Conservation (phyloP, 2,329 filamentous ascomycete species). For the Uncinocarpus reesii region DNA sequence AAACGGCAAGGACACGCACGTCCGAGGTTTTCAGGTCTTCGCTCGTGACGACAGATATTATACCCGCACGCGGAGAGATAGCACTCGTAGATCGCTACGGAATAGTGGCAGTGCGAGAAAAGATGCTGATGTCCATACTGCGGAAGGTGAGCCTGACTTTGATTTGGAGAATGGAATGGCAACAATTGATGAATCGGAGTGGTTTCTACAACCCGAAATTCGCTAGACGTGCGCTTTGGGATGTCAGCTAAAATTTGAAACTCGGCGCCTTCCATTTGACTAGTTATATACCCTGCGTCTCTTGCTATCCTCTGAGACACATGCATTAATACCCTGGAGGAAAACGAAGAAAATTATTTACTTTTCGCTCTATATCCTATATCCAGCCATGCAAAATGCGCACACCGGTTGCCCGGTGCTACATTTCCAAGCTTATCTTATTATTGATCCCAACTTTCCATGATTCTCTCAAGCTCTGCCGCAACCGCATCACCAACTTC, state of each 20-base stretch:
- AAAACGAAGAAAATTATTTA: background rate
- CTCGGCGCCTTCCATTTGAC: too few species aligned
- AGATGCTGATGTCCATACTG: conserved; percentile 17
- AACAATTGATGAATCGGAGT: conserved; percentile 37
- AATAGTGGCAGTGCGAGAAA: conserved; percentile 6
- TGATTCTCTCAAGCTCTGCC: conserved; percentile 59
- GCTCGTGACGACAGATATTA: conserved; percentile 38
- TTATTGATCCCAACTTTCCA: conserved; percentile 34
- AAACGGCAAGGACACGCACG: conserved; percentile 98
- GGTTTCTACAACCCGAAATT: conserved; percentile 42
- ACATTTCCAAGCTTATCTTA: background rate
- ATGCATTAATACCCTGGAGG: background rate
- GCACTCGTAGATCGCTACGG: conserved; percentile 25
- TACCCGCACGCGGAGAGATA: conserved; percentile 20
- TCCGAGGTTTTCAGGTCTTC: conserved; percentile 84
- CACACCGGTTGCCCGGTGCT: too few species aligned
- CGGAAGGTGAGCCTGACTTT: conserved; percentile 12
- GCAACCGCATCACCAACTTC: conserved; percentile 78
- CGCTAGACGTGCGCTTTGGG: conserved; percentile 22
- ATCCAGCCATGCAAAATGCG: background rate
- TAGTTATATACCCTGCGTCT: too few species aligned
- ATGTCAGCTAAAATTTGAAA: background rate
- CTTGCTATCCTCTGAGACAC: conserved; percentile 2
- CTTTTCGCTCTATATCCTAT: background rate
- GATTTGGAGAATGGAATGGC: conserved; percentile 23